These are phyloP conservation scores for Verbena officinalis DNA, from an alignment of 257 asterid species.

Conservation along the genomic window DNA sequence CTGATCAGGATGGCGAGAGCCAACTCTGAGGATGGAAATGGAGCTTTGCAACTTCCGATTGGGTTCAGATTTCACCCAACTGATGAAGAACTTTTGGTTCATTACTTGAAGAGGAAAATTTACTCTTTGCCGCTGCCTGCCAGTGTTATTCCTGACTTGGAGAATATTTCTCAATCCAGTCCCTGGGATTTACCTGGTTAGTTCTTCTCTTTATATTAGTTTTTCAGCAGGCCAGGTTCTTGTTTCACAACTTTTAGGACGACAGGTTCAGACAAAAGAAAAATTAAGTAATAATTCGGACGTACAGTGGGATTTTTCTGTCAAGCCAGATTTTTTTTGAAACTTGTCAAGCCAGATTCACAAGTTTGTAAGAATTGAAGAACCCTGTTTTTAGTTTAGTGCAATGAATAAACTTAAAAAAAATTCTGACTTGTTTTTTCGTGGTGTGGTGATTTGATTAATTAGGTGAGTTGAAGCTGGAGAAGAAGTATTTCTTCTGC, in stretches of 20 bases:
- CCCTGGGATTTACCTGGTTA: conserved; percentile 65
- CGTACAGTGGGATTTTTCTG: too few relatives aligned
- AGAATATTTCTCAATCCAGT: conserved; percentile 39
- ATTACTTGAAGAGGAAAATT: conserved; percentile 53
- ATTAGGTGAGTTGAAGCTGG: conserved; percentile 49
- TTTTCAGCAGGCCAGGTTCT: too few relatives aligned
- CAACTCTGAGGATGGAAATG: conserved; percentile 24
- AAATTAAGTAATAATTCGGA: too few relatives aligned
- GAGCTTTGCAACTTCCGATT: conserved; percentile 37
- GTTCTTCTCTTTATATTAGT: background rate
- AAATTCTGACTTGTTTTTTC: background rate
- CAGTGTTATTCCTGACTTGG: conserved; percentile 40
- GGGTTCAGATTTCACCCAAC: conserved; percentile 63
- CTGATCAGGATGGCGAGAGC: conserved; percentile 15
- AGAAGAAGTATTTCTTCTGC: conserved; percentile 58
- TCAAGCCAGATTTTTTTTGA: too few relatives aligned
- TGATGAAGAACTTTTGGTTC: conserved; percentile 48
- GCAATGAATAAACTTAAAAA: too few relatives aligned
- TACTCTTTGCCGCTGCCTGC: conserved; percentile 50
- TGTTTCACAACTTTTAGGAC: too few relatives aligned
- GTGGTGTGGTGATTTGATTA: conserved; percentile 7
- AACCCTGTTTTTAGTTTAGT: too few relatives aligned
- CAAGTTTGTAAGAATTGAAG: too few relatives aligned
- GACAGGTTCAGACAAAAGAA: too few relatives aligned
- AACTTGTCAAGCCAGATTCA: too few relatives aligned